These are phyloP conservation scores for Yamadazyma sp. DNA, from an alignment of 805 yeast species.

Conservation along the genomic window DNA sequence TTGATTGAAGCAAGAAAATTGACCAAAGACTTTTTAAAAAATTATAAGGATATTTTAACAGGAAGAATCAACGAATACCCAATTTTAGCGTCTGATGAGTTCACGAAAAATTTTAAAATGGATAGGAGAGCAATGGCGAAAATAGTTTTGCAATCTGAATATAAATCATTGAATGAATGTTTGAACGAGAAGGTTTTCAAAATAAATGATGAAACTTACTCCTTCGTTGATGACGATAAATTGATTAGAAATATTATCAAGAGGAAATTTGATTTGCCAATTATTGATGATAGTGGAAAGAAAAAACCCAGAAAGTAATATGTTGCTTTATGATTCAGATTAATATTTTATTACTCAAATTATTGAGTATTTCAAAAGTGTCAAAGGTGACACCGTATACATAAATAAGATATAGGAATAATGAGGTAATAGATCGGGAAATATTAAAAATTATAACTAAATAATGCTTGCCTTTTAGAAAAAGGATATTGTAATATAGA, in stretches of 20 bases:
- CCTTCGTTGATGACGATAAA: conserved; percentile 56
- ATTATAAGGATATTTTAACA: conserved; percentile 31
- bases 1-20: conserved; percentile 50
- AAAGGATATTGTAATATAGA: too few relatives aligned
- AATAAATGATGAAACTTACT: conserved; percentile 26
- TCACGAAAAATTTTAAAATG: conserved; percentile 5
- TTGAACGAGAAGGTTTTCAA: conserved; percentile 22
- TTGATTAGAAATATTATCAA: conserved; percentile 57
- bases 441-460: too few relatives aligned
- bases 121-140: conserved; percentile 46
- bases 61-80: conserved; percentile 50
- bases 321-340: too few relatives aligned
- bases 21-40: conserved; percentile 34
- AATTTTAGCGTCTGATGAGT: conserved; percentile 20
- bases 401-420: too few relatives aligned
- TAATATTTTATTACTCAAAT: too few relatives aligned
- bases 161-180: conserved; percentile 45
- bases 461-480: too few relatives aligned
- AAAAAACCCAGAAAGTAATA: conserved; percentile 2
- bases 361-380: too few relatives aligned
- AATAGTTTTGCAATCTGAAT: conserved; percentile 56
- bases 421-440: too few relatives aligned
- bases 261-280: conserved; percentile 24
- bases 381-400: too few relatives aligned
- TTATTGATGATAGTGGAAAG: neutral